Percentiles rank a stretch among this genome's conserved stretches.
Conservation (phyloP, 306 rosid genomes). For the Calophaca sinica region DNA sequence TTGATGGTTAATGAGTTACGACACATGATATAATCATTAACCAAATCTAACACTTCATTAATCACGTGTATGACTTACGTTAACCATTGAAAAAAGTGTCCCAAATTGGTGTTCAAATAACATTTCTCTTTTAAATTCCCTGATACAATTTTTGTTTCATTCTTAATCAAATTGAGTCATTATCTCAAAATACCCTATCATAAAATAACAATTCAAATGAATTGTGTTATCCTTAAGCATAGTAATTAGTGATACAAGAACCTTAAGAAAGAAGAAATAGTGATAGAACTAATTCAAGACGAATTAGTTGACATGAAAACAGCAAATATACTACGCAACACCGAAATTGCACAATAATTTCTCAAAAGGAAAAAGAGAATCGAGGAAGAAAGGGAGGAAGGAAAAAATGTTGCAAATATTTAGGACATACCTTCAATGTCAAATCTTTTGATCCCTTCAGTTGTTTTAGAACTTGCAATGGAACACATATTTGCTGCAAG, state of each 20-base stretch:
- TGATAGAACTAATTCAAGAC: not conserved
- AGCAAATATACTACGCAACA: slow-evolving; percentile 23
- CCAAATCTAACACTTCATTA: no score
- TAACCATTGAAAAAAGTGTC: no score
- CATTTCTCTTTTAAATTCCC: not conserved
- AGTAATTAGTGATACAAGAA: slow-evolving; percentile 1
- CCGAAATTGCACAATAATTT: not conserved
- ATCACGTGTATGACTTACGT: no score
- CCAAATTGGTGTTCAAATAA: no score
- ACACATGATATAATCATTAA: no score
- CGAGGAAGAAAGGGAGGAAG: not conserved
- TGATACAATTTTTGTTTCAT: not conserved
- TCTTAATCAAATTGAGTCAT: not conserved
- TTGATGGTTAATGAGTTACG: no score
- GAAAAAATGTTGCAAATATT: not conserved
- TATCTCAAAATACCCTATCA: slow-evolving; percentile 23
- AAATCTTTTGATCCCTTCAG: slow-evolving; percentile 40
- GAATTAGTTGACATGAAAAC: slow-evolving; percentile 10
- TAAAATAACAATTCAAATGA: slow-evolving; percentile 3
- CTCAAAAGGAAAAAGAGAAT: not conserved
- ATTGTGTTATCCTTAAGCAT: not conserved
- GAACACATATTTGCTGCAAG: slow-evolving; percentile 60
- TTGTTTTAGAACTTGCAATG: slow-evolving; percentile 46
- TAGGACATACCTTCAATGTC: slow-evolving; percentile 55
- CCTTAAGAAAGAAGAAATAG: not conserved